Evolutionary conservation across 2,329 filamentous ascomycete genomes (phyloP).

Genomic region (Lasiodiplodia sp.): DNA sequence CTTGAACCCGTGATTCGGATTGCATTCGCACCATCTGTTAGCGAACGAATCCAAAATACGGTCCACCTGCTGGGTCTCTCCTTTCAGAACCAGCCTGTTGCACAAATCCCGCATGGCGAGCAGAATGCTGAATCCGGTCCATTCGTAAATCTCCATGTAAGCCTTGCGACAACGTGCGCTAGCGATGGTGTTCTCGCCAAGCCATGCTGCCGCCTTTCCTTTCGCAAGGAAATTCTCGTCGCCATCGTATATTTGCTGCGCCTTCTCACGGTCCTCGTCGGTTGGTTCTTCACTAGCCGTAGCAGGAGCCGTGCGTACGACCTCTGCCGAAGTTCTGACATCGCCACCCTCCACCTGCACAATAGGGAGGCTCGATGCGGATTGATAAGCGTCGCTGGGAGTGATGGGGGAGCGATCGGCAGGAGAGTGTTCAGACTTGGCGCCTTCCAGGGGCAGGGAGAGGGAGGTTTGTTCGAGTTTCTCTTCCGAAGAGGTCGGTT

Average conservation of each 20-base stretch:
- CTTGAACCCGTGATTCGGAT: slow-evolving; percentile 92
- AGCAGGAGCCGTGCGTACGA: slow-evolving; percentile 19
- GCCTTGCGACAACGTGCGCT: slow-evolving; percentile 68
- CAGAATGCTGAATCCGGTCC: slow-evolving; percentile 80
- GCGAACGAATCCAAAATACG: slow-evolving; percentile 91
- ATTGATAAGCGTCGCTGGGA: slow-evolving; percentile 55
- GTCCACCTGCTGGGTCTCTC: slow-evolving; percentile 96
- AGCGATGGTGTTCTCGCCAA: slow-evolving; percentile 72
- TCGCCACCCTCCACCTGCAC: slow-evolving; percentile 59
- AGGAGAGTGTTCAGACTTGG: slow-evolving; percentile 35
- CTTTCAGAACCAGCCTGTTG: slow-evolving; percentile 79
- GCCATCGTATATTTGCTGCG: slow-evolving; percentile 83
- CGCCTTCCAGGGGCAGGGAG: slow-evolving; percentile 49
- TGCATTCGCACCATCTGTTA: slow-evolving; percentile 90
- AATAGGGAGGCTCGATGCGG: slow-evolving; percentile 57
- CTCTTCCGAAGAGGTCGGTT: slow-evolving; percentile 48
- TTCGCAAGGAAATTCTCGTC: slow-evolving; percentile 82
- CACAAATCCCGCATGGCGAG: slow-evolving; percentile 81
- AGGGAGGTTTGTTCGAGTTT: slow-evolving; percentile 39
- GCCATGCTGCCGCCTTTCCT: slow-evolving; percentile 82
- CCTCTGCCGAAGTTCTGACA: slow-evolving; percentile 44
- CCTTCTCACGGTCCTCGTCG: slow-evolving; percentile 77
- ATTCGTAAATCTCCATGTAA: slow-evolving; percentile 94
- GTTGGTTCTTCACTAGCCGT: slow-evolving; percentile 52
- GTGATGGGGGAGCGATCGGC: slow-evolving; percentile 46